These are phyloP conservation scores for Leccinum fibrillosum DNA, from an alignment of 768 basidiomycete genomes.

Conservation along the genomic window DNA sequence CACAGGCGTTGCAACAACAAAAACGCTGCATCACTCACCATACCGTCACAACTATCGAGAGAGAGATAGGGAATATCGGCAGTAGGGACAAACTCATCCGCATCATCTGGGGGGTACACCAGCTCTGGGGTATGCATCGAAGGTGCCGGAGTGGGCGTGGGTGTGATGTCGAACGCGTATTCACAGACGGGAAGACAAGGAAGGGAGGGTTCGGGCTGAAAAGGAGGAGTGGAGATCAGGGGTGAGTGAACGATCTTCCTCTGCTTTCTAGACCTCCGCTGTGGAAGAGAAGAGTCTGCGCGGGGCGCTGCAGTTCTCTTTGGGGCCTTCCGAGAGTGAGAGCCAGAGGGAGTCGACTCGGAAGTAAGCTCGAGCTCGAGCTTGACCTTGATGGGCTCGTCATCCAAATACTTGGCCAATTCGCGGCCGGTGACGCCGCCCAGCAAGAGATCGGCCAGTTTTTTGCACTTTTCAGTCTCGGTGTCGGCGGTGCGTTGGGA, in stretches of 20 bases:
- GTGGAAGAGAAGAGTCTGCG: slow-evolving; percentile 2
- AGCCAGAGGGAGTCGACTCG: not conserved
- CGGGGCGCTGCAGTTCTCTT: slow-evolving; percentile 8
- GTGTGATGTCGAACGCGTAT: slow-evolving; percentile 1
- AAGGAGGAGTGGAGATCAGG: not conserved
- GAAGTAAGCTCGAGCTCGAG: not conserved
- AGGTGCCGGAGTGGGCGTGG: not conserved
- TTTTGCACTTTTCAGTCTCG: slow-evolving; percentile 39
- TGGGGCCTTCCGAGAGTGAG: not conserved
- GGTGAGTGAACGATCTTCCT: not conserved
- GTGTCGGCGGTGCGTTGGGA: slow-evolving; percentile 27
- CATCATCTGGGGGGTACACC: slow-evolving; percentile 3
- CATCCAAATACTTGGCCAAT: slow-evolving; percentile 20
- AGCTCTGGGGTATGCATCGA: slow-evolving; percentile 20
- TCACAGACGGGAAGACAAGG: not conserved
- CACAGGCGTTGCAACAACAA: not conserved
- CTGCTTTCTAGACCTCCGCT: slow-evolving; percentile 7
- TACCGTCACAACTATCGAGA: slow-evolving; percentile 19
- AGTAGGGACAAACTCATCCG: slow-evolving; percentile 32
- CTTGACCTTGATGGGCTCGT: not conserved
- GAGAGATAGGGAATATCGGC: slow-evolving; percentile 35
- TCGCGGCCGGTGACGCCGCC: slow-evolving; percentile 33
- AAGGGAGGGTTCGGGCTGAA: not conserved
- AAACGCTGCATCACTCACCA: slow-evolving; percentile 15
- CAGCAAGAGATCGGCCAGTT: slow-evolving; percentile 35